A percentile compares a stretch with the other conserved stretches of the same genome.
phyloP scores from a whole-genome alignment of 805 yeast species.

The Lachancea lanzarotensis region DNA sequence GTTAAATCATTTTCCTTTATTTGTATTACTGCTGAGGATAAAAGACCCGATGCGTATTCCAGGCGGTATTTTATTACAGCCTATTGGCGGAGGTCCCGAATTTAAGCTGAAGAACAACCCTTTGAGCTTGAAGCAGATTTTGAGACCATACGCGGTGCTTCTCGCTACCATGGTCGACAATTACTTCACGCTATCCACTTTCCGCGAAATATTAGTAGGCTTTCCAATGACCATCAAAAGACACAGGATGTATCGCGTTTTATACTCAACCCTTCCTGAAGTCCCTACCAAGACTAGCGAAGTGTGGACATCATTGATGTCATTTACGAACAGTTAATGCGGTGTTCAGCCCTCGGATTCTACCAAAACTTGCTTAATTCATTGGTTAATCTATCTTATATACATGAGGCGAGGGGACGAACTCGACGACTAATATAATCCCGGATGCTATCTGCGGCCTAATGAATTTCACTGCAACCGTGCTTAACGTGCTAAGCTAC shows the following conservation, averaged over 20 bases:
- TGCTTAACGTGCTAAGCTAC: too few species aligned
- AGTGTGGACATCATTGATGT: conserved; percentile 15
- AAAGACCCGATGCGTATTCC: conserved; percentile 72
- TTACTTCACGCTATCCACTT: conserved; percentile 38
- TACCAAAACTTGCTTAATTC: neutral
- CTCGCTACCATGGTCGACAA: conserved; percentile 36
- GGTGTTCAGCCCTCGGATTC: neutral
- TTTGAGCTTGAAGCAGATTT: conserved; percentile 38
- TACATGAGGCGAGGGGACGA: neutral
- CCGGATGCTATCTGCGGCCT: neutral
- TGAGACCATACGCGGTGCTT: conserved; percentile 41
- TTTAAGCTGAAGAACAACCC: conserved; percentile 40
- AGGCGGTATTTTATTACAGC: conserved; percentile 43
- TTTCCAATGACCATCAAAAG: conserved; percentile 40
- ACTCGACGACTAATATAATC: neutral
- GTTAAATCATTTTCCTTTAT: conserved; percentile 80
- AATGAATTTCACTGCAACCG: too few species aligned
- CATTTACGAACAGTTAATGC: too few species aligned
- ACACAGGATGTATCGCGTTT: conserved; percentile 41
- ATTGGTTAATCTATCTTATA: neutral
- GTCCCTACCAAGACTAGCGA: conserved; percentile 26
- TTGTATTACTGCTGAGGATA: conserved; percentile 68
- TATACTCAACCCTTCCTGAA: conserved; percentile 49
- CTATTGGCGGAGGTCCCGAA: conserved; percentile 11
- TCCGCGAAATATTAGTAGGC: conserved; percentile 41